A percentile compares a stretch with the other conserved stretches of the same genome.
These are phyloP conservation scores for Phytomonas serpens DNA, from an alignment of 208 protist genomes.

Conservation along the genomic window DNA sequence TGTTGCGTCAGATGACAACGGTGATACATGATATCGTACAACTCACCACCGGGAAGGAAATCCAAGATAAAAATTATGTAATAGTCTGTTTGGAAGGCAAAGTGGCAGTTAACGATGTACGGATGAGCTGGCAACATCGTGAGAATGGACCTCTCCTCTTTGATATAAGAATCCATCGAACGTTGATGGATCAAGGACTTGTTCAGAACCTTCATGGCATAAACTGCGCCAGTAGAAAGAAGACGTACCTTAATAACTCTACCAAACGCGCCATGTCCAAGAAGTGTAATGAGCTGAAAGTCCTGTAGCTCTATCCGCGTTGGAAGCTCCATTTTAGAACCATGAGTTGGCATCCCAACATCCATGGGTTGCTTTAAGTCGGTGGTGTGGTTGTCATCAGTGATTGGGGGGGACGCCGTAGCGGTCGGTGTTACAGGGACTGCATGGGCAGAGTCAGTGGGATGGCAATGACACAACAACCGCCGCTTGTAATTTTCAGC, in stretches of 20 bases:
- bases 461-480: not conserved
- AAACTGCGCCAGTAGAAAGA: conserved; percentile 44
- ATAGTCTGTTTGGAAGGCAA: conserved; percentile 81
- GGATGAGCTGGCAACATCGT: conserved; percentile 71
- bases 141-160: conserved; percentile 79
- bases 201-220: conserved; percentile 90
- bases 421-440: conserved; percentile 1
- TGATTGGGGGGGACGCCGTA: not conserved
- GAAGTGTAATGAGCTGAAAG: conserved; percentile 83
- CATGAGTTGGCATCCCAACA: not conserved
- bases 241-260: conserved; percentile 90
- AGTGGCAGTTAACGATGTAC: conserved; percentile 83
- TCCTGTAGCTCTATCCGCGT: conserved; percentile 48
- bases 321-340: not conserved
- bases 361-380: not conserved
- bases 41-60: conserved; percentile 91
- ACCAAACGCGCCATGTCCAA: conserved; percentile 93
- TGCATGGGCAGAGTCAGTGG: conserved; percentile 12
- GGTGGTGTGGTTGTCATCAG: not conserved
- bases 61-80: conserved; percentile 90
- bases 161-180: conserved; percentile 82
- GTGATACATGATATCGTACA: conserved; percentile 90
- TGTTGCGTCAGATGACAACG: conserved; percentile 23
- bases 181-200: conserved; percentile 76
- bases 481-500: conserved; percentile 52